Base-by-base conservation (phyloP, 805 yeast species). In the Lachancea sp. region DNA sequence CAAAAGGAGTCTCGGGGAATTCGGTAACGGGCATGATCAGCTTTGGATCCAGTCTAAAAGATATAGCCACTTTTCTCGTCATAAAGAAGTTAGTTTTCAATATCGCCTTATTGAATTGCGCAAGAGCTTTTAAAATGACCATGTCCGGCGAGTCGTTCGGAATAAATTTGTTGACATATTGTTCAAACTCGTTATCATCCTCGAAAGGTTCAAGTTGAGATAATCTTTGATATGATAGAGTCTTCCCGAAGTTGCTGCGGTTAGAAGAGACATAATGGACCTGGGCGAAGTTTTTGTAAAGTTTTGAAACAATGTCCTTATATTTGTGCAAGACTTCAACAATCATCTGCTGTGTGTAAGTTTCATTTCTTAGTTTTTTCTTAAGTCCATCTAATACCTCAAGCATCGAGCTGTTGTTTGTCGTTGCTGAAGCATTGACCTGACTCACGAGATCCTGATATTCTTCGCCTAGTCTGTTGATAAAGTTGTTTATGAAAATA, bases 31-130 rank as follows among this genome's bases (percentile, higher is more conserved):
- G 96, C 64, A 90, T 74, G 25, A 62, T 60, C 68, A 89, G 83
- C 13, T 78, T 67, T 25, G 98, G 95, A 56, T 87, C 74, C 56
- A 92, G 74, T 65, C 97, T 78, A 72, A 90, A 90, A 3, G 96
- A 85, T 45, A 90, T 72, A 15, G 98, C 98, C 37, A 90, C 94
- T 69, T 90, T 90, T 41, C 97, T 83, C 16, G 96, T 85, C 29
- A 86, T 77, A 68, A 85, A 90, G 65, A 90, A 92, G 67, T 90
- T 90, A 17, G 98, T 90, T 71, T 90, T 89, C 63, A 90, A 73
- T 41, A 90, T 78, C 21, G 90, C 75, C 63, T 83, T 76, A 72
- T 92, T 90, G 72, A 90, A 92, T 36, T 78, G 70, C 63, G 79
- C 80, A 47, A 90, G 73, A 4, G 96, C 92, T 57, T 78, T 77